Percentiles rank a stretch among this genome's conserved stretches.
Conservation (phyloP, 192 early-diverging fungal genomes). For the Tieghemiomyces parasiticus region DNA sequence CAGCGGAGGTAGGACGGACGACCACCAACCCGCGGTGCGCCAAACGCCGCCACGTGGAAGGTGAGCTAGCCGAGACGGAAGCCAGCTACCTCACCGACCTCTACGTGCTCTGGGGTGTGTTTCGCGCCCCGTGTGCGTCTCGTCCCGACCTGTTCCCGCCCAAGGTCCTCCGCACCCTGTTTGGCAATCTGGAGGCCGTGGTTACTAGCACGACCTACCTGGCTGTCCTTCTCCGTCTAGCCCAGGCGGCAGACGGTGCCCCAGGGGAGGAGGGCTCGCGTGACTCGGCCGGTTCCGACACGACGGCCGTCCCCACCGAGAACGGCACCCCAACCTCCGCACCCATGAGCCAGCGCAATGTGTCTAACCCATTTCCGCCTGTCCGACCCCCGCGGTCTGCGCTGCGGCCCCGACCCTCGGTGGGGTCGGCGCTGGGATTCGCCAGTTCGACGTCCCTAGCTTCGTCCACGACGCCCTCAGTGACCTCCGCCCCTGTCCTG, state of each 20-base stretch:
- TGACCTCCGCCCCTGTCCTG: background rate
- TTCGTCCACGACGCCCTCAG: background rate
- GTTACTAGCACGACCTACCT: slow-evolving; percentile 52
- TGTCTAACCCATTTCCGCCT: slow-evolving; percentile 17
- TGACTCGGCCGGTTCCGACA: slow-evolving; percentile 9
- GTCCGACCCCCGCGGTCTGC: slow-evolving; percentile 17
- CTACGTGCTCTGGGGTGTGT: slow-evolving; percentile 49
- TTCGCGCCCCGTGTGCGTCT: slow-evolving; percentile 39
- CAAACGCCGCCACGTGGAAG: slow-evolving; percentile 56
- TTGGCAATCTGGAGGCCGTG: slow-evolving; percentile 63
- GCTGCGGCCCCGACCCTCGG: slow-evolving; percentile 1
- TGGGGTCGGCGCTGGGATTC: background rate
- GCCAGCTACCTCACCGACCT: slow-evolving; percentile 57
- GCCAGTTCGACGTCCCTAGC: background rate
- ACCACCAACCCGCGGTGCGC: background rate
- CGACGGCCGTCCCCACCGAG: slow-evolving; percentile 16
- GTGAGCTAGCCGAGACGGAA: slow-evolving; percentile 69
- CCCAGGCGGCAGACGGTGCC: too few relatives aligned
- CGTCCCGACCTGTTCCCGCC: slow-evolving; percentile 27
- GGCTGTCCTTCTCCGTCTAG: slow-evolving; percentile 42
- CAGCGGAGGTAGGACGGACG: too few relatives aligned
- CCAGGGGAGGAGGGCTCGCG: too few relatives aligned
- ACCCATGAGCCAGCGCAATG: slow-evolving; percentile 13
- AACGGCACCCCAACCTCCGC: slow-evolving; percentile 15
- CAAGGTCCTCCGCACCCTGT: slow-evolving; percentile 53